Percentiles rank a stretch among this genome's conserved stretches.
phyloP scores from a whole-genome alignment of 306 rosid species.

The Neltuma alba region DNA sequence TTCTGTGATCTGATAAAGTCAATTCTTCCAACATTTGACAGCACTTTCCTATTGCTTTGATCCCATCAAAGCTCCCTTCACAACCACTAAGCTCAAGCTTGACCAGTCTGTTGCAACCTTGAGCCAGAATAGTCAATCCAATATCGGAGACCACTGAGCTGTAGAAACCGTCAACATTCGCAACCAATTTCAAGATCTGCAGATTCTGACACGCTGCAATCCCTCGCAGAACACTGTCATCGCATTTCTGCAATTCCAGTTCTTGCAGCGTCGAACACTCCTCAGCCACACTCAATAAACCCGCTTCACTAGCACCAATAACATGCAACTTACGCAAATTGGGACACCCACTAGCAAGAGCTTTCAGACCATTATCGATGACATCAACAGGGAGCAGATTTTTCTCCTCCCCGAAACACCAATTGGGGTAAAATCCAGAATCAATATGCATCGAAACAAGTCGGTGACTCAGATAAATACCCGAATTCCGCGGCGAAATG shows the following conservation, averaged over 20 bases:
- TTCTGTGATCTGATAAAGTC: conserved; percentile 67
- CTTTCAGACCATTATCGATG: conserved; percentile 54
- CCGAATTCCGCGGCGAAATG: conserved; percentile 49
- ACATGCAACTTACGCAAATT: conserved; percentile 57
- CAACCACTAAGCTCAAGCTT: conserved; percentile 85
- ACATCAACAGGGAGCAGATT: conserved; percentile 48
- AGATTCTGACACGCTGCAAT: conserved; percentile 68
- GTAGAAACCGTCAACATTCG: conserved; percentile 58
- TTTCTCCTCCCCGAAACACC: conserved; percentile 35
- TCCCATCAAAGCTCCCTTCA: conserved; percentile 89
- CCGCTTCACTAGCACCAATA: conserved; percentile 62
- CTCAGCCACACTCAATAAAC: conserved; percentile 57
- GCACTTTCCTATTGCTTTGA: conserved; percentile 86
- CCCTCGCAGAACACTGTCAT: conserved; percentile 58
- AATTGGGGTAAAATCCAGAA: conserved; percentile 40
- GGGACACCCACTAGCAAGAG: conserved; percentile 60
- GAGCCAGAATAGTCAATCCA: conserved; percentile 85
- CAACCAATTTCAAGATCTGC: conserved; percentile 72
- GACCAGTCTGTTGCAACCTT: conserved; percentile 81
- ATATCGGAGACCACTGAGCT: conserved; percentile 70
- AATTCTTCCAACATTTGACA: conserved; percentile 91
- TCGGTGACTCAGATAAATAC: conserved; percentile 48
- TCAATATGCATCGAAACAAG: conserved; percentile 45
- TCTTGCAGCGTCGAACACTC: conserved; percentile 67
- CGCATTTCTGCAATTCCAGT: conserved; percentile 64